Conservation (phyloP, 441 rosid genomes). For the Breynia disticha region DNA sequence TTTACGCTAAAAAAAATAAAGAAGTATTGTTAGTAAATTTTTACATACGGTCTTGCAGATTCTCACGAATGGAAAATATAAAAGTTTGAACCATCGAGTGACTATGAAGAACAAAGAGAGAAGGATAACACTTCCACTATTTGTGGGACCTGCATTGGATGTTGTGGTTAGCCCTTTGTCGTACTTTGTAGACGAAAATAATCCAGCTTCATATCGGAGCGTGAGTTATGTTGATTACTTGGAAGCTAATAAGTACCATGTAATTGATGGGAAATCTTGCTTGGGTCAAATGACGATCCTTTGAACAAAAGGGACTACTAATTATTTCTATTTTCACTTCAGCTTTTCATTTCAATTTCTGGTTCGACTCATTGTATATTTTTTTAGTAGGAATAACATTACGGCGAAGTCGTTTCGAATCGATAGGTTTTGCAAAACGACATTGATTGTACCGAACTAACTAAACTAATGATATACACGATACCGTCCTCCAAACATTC, state of each 20-base stretch:
- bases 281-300: slow-evolving; percentile 2
- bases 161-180: slow-evolving; percentile 7
- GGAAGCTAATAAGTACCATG: slow-evolving; percentile 8
- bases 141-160: slow-evolving; percentile 13
- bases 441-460: too few species aligned
- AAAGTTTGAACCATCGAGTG: slow-evolving; percentile 6
- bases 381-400: too few species aligned
- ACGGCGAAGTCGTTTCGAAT: too few species aligned
- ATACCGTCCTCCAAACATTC: too few species aligned
- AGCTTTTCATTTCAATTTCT: too few species aligned
- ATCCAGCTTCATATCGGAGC: slow-evolving; percentile 1
- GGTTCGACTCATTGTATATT: too few species aligned
- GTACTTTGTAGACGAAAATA: not conserved
- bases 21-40: too few species aligned
- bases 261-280: slow-evolving; percentile 15
- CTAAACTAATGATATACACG: too few species aligned
- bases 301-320: too few species aligned
- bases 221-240: slow-evolving; percentile 9
- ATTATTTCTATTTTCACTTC: too few species aligned
- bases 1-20: not conserved
- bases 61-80: slow-evolving; percentile 12
- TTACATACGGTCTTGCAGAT: not conserved
- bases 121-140: slow-evolving; percentile 11
- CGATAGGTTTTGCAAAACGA: too few species aligned
- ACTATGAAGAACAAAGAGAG: slow-evolving; percentile 9